Base-by-base conservation (phyloP, 768 basidiomycete genomes). In the Stropharia rugosoannulata region DNA sequence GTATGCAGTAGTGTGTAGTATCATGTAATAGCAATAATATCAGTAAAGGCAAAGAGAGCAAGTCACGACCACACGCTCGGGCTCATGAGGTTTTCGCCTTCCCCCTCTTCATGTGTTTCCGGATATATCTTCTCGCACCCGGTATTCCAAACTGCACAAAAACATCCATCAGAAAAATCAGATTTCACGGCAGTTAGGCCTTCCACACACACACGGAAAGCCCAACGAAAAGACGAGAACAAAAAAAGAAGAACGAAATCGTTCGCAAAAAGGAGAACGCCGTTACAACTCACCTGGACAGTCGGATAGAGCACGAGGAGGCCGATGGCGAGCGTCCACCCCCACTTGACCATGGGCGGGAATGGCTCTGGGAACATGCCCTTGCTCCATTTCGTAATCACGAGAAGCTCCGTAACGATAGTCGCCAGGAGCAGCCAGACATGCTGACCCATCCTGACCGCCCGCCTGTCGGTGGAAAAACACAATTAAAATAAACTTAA, bases 401-500 rank as follows among this genome's bases (percentile, higher is more conserved):
- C 87, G 49, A 94, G 76, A 36, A 92, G 68, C 68, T 94, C 92
- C 12, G 93, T 93, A 55, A 84, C 64, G 58, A 93, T 85, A n/a
- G 92, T 94, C 32, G 92, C 91, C 48, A 93, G 81, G 57, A 94
- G 74, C 40, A 94, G 74, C 92, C 92, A 93, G 35, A 87, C 85
- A 65, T 94, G 92, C 62, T 92, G 89, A 1, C 93, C 92, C 92
- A 94, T 93, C 54, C 92, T 81, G 59, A 86, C 85, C n/a, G 89
- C 86, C 62, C 78, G 85, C 64, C 92, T 93, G 52, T n/a, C 52
- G 8, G 46, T 42, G 18, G 16, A 54, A 19, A 56, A 47, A 32
- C 29, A 7, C 1, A 32, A 32, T 32, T 10, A 32, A 32, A 32
- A 6, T 32, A 32, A 32, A 3, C 29, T 32, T 1, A 32, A 32